Base-by-base conservation (phyloP, 306 rosid species). In the Sindora glabra region DNA sequence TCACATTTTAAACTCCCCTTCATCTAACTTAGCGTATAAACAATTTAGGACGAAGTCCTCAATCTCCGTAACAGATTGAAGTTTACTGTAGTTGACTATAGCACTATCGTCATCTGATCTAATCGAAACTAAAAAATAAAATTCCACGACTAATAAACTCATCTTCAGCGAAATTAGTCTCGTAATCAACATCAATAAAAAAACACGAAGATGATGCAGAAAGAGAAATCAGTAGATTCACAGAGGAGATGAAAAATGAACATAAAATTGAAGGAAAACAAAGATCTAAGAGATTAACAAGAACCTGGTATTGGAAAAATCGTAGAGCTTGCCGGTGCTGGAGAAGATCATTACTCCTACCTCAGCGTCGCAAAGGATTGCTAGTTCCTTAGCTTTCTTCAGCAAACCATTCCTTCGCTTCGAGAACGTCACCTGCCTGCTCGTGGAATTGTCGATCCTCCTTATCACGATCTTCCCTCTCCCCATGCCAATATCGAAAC, bases 391-490 rank as follows among this genome's bases (percentile, higher is more conserved):
- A 10, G 66, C 66, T 42, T 60, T 60, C 54, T 60, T 60, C 66
- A 60, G 54, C 42, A 60, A 30, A 11, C 66, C 66, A 30, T 29
- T 70, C 48, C 68, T 69, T 41, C 74, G 38, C 27, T 69, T 69
- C 24, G 64, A 57, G 38, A 70, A 70, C 2, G 76, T 71, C 25
- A 71, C 76, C 49, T 71, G 76, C 11, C 76, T 63, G 62, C 53
- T 71, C 7, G 76, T 71, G 37, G 76, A 71, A 71, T 71, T 63
- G 22, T 71, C 76, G 52, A 71, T 71, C 22, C 76, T 47, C 41
- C 76, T 36, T 16, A 71, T 71, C 59, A 63, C 76, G 13, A 71
- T 71, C 72, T 72, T 72, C 67, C 77, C 77, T 57, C 77, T 64
- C 34, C 77, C 77, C 77, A 71, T 71, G 11, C 8, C 37, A n/a